Evolutionary conservation across 768 basidiomycete genomes (phyloP), one percentile per base, ranked within the genome.

Genomic region (Panus rudis): DNA sequence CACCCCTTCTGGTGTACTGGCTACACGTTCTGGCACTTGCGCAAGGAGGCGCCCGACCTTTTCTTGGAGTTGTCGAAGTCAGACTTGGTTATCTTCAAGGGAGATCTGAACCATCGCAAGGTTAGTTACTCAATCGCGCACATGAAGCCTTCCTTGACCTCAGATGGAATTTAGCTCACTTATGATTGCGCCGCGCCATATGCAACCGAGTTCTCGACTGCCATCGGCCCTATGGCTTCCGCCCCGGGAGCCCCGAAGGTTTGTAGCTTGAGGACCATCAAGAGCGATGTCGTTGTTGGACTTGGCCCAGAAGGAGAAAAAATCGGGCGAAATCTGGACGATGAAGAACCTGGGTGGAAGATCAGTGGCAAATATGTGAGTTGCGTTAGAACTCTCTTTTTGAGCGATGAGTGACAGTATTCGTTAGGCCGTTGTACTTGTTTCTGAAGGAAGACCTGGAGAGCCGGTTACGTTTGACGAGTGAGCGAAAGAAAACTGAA

Each of bases 1-100:
- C 90, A 92, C 53, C 84, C 88, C 8, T 92, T 89, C 72, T 92
- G 89, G 89, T 92, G 89, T 61, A 89, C 90, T n/a, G 92, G 92
- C 5, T 93, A 89, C 68, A 93, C 91, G 30, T 94, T 80, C 70
- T 92, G 89, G 88, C 85, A 90, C 42, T 62, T 90, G 35, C 84
- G 81, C 50, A 70, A 71, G 47, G 88, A 92, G 61, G 87, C 87
- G 0, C 90, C 89, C 2, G 90, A 91, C 71, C 66, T 96, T 39
- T 97, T 94, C 75, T 75, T 94, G 41, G 84, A 94, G 60, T 80
- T 97, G 28, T 84, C 88, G 44, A 80, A 80, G 25, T 89, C 88
- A 24, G 87, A 96, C 58, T 78, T 97, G 34, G 93, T 96, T 55
- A 73, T 78, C 59, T 96, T 96, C 77, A 97, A 97, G 67, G 93